Evolutionary conservation across 208 protist species (phyloP).

Genomic region (Trypanosoma grayi): DNA sequence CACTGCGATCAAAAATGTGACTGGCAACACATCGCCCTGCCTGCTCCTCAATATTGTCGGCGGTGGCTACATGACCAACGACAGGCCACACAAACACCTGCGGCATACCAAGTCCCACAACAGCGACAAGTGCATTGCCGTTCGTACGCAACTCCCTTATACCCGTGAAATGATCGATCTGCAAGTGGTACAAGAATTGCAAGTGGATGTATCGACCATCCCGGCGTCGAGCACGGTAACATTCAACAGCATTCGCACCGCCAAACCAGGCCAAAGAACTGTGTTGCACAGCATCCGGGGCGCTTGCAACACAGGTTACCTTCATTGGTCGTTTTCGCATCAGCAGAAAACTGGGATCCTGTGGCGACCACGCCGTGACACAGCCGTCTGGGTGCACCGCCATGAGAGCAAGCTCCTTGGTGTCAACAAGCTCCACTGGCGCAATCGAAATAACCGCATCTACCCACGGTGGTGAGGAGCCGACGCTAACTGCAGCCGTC

Average conservation of each 20-base stretch:
- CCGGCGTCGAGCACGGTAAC: slow-evolving; percentile 6
- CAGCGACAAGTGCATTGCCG: slow-evolving; percentile 12
- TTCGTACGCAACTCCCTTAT: slow-evolving; percentile 6
- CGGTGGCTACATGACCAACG: slow-evolving; percentile 6
- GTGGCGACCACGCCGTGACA: slow-evolving; percentile 19
- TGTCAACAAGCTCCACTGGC: slow-evolving; percentile 13
- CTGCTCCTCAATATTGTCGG: not conserved
- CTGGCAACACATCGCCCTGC: slow-evolving; percentile 1
- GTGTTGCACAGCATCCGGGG: not conserved
- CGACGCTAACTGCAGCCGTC: not conserved
- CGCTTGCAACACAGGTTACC: slow-evolving; percentile 12
- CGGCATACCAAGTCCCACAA: not conserved
- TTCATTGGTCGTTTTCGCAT: slow-evolving; percentile 19
- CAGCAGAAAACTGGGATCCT: slow-evolving; percentile 10
- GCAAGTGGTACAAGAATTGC: slow-evolving; percentile 8
- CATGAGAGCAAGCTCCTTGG: slow-evolving; percentile 5
- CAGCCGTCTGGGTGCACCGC: slow-evolving; percentile 15
- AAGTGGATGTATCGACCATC: slow-evolving; percentile 6
- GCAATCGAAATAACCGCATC: slow-evolving; percentile 16
- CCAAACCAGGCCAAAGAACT: slow-evolving; percentile 21
- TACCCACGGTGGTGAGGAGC: slow-evolving; percentile 4
- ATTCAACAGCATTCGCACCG: not conserved
- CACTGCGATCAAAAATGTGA: not conserved
- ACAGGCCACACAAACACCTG: slow-evolving; percentile 4
- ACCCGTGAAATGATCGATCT: not conserved